A percentile compares a stretch with the other conserved stretches of the same genome.
phyloP scores from a whole-genome alignment of 2,329 filamentous ascomycete genomes.

The Hymenoscyphus linearis region DNA sequence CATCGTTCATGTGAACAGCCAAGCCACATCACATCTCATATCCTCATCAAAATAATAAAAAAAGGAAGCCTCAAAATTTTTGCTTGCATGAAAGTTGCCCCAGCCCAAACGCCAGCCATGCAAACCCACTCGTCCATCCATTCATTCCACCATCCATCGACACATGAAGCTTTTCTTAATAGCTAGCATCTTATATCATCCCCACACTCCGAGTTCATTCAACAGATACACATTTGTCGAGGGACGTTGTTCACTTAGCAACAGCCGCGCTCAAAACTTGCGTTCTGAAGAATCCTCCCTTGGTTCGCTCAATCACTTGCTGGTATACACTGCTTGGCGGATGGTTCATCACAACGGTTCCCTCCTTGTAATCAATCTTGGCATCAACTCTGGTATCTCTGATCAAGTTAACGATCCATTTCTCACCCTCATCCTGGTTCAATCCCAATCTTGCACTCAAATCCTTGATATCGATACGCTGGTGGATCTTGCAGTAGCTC shows the following conservation, averaged over 20 bases:
- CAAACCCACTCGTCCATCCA: constrained; percentile 3
- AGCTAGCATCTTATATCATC: constrained; percentile 1
- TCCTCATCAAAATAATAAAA: no score
- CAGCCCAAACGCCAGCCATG: constrained; percentile 21
- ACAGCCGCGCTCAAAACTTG: constrained; percentile 68
- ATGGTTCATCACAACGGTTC: constrained; percentile 99
- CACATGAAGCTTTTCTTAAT: not conserved
- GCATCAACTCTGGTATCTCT: constrained; percentile 95
- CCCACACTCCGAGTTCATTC: constrained; percentile 3
- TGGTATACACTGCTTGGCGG: constrained; percentile 97
- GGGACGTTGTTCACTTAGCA: constrained; percentile 28
- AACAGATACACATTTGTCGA: not conserved
- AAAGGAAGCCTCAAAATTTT: constrained; percentile 1
- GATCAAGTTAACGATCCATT: constrained; percentile 99
- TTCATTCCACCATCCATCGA: not conserved
- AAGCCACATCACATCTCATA: not conserved
- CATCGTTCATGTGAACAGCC: not conserved
- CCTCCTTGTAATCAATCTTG: constrained; percentile 99
- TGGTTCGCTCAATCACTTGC: constrained; percentile 98
- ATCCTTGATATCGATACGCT: constrained; percentile 96
- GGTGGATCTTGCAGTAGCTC: constrained; percentile 99
- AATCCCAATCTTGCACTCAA: constrained; percentile 87
- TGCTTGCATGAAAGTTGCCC: constrained; percentile 4
- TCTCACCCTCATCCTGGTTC: constrained; percentile 92
- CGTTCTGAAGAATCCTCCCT: constrained; percentile 97